Base-by-base conservation (phyloP, 2,329 filamentous ascomycete species). In the Alternaria longipes region DNA sequence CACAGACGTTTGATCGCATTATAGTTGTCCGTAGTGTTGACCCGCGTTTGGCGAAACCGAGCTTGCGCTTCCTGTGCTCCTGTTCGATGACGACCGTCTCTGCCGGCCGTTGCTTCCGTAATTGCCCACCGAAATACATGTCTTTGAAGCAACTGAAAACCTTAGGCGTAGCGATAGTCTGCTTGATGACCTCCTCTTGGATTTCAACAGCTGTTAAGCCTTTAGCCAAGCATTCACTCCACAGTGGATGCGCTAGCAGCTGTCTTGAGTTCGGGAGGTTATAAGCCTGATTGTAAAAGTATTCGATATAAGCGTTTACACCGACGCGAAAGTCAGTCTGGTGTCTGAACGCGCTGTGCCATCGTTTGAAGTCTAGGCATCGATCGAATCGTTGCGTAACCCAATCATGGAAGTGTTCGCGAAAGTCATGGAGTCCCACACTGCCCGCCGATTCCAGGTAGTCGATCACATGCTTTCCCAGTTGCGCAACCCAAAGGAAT, bases 391-490 rank as follows among this genome's bases (percentile, higher is more conserved):
- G 74, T 1, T 71, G 62, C 1, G 64, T 70, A 89, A 91, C 70
- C 89, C 90, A 93, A 0, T 61, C 54, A 32, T 78, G 74, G 64
- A 95, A 95, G 0, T 81, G 68, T 0, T 59, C 58, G 8, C 82
- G 79, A 64, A 95, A 94, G 53, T 3, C 79, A 56, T 0, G 93
- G 80, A 0, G 78, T 76, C 20, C 46, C 1, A 90, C 83, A 8
- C 74, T 67, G 2, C 64, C 55, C 11, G 34, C 12, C 0, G 58
- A 28, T 2, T 75, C 66, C 49, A 91, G 80, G 65, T 85, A 95
- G 63, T 93, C 90, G 1, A 93, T 82, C 24, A 91, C 84, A 68
- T 93, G 88, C 71, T 94, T 94, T 0, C 86, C 83, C 0, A 95
- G 80, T 54, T 90, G 84, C 0, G 87, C 89, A 1, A 94, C 77